A percentile compares a stretch with the other conserved stretches of the same genome.
These are phyloP conservation scores for Silene latifolia DNA, from an alignment of 148 eudicot species.

Conservation along the genomic window DNA sequence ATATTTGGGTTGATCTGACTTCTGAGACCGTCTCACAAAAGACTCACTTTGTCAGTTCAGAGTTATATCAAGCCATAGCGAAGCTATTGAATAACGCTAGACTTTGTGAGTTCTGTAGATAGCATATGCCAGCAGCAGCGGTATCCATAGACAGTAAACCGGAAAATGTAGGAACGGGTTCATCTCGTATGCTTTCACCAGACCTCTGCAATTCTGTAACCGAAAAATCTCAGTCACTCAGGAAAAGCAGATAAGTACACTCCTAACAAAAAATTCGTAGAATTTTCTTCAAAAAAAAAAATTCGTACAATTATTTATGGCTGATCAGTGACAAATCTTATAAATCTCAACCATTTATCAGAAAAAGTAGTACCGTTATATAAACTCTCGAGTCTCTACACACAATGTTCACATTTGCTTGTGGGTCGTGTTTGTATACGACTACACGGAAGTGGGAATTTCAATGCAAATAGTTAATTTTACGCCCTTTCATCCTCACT, in stretches of 20 bases:
- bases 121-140: conserved; percentile 61
- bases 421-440: no score
- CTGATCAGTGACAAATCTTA: neutral
- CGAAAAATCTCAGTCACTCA: neutral
- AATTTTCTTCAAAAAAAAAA: no score
- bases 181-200: conserved; percentile 80
- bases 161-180: conserved; percentile 83
- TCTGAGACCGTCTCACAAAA: no score
- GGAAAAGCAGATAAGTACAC: neutral
- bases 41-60: neutral
- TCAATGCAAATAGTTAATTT: no score
- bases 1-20: neutral
- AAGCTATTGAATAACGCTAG: conserved; percentile 14
- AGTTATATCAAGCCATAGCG: neutral
- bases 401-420: no score
- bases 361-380: neutral
- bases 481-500: no score
- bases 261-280: no score
- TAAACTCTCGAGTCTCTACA: no score
- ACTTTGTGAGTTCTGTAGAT: conserved; percentile 49
- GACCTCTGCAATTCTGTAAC: conserved; percentile 63
- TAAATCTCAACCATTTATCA: neutral
- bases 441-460: no score
- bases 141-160: conserved; percentile 54
- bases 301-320: no score